Evolutionary conservation across 148 eudicot genomes (phyloP).

Genomic region (Silene latifolia): DNA sequence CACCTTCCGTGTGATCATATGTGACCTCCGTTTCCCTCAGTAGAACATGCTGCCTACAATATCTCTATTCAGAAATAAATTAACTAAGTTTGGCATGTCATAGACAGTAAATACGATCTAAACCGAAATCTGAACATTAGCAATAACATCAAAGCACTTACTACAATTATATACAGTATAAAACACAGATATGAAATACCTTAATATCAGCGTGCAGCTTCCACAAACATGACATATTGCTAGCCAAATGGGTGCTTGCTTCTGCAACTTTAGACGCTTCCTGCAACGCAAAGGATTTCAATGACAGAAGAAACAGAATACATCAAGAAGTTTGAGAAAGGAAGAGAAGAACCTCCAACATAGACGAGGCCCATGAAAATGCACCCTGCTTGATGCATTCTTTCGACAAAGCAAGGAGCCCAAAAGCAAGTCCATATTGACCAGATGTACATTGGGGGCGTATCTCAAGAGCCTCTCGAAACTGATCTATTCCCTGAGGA

Average conservation of each 20-base stretch:
- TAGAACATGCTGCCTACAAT: not conserved
- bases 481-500: slow-evolving; percentile 74
- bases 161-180: not conserved
- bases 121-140: not conserved
- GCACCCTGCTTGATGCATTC: slow-evolving; percentile 83
- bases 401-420: slow-evolving; percentile 73
- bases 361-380: slow-evolving; percentile 87
- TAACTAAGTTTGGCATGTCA: not conserved
- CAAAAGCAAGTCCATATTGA: slow-evolving; percentile 88
- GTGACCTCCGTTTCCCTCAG: not conserved
- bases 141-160: not conserved
- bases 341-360: slow-evolving; percentile 65
- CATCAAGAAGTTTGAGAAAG: slow-evolving; percentile 5
- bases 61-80: not conserved
- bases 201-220: slow-evolving; percentile 90
- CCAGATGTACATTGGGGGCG: slow-evolving; percentile 66
- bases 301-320: slow-evolving; percentile 12
- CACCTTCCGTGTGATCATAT: not conserved
- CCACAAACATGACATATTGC: slow-evolving; percentile 80
- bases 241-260: slow-evolving; percentile 46
- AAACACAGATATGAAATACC: slow-evolving; percentile 35
- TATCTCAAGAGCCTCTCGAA: slow-evolving; percentile 62
- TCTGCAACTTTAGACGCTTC: slow-evolving; percentile 69
- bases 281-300: slow-evolving; percentile 31
- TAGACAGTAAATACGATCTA: not conserved